Percentiles rank a stretch among this genome's conserved stretches.
phyloP scores from a whole-genome alignment of 176 grass and related monocot genomes.

The Musa schizocarpa region DNA sequence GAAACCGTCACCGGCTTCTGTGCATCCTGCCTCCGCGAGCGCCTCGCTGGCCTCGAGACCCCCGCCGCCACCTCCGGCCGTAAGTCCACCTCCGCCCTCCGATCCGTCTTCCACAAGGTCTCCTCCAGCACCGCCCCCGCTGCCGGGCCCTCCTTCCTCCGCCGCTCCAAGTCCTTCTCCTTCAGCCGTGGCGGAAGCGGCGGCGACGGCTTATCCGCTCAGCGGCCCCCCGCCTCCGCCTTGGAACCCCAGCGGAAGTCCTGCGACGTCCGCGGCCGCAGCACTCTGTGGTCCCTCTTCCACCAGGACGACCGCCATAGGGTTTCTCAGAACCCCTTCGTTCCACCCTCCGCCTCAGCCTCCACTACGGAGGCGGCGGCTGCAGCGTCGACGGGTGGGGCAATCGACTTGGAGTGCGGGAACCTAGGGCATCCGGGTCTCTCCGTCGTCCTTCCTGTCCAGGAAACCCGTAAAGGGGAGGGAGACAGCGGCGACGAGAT shows the following conservation, averaged over 20 bases:
- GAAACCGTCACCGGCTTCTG: constrained; percentile 86
- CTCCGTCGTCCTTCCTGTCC: constrained; percentile 11
- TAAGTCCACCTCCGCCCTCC: constrained; percentile 79
- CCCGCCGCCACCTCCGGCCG: constrained; percentile 44
- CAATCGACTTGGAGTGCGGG: constrained; percentile 19
- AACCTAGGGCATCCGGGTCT: constrained; percentile 32
- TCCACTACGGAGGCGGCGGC: constrained; percentile 34
- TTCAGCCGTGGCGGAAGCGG: constrained; percentile 32
- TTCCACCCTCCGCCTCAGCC: constrained; percentile 26
- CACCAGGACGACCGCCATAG: constrained; percentile 76
- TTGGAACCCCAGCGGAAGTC: constrained; percentile 81
- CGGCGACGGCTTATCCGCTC: constrained; percentile 27
- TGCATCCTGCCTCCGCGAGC: constrained; percentile 80
- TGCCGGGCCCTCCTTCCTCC: constrained; percentile 29
- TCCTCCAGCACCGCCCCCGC: not conserved
- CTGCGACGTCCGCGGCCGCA: constrained; percentile 78
- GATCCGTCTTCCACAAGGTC: constrained; percentile 57
- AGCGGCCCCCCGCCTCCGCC: constrained; percentile 3
- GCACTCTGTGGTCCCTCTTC: constrained; percentile 85
- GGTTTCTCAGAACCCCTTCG: constrained; percentile 36
- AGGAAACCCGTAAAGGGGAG: constrained; percentile 18
- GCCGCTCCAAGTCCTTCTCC: constrained; percentile 80
- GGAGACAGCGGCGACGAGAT: constrained; percentile 54
- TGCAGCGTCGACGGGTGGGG: constrained; percentile 2
- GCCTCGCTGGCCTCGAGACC: constrained; percentile 70